Conservation (phyloP, 1,139 yeast species). For the Candida gigantensis region DNA sequence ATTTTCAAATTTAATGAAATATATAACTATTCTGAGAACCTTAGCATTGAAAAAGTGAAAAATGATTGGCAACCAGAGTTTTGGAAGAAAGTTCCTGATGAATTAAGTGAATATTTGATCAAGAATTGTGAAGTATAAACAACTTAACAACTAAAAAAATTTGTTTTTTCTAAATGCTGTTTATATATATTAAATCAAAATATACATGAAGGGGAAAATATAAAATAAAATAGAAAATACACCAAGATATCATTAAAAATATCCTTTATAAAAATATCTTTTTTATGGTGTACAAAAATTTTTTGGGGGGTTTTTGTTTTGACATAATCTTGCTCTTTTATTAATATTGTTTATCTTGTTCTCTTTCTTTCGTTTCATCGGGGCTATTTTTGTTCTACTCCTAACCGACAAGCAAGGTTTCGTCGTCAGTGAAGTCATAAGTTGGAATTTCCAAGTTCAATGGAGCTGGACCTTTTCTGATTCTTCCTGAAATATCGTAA, state of each 20-base stretch:
- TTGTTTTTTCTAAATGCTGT: conserved; percentile 16
- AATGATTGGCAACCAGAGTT: conserved; percentile 21
- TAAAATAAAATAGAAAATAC: conserved; percentile 1
- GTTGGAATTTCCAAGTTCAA: conserved; percentile 95
- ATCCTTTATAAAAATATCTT: too few relatives aligned
- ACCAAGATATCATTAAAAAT: too few relatives aligned
- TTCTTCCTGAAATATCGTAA: conserved; percentile 99
- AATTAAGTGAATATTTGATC: conserved; percentile 22
- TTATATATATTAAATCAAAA: conserved; percentile 11
- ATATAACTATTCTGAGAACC: conserved; percentile 14
- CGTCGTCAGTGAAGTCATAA: conserved; percentile 79
- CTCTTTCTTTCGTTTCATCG: too few relatives aligned
- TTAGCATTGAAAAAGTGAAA: conserved; percentile 23
- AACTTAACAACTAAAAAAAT: too few relatives aligned
- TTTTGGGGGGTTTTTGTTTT: neutral
- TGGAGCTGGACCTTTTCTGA: conserved; percentile 99
- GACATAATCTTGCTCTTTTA: neutral
- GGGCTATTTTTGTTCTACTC: too few relatives aligned
- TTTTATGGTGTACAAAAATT: too few relatives aligned
- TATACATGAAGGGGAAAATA: conserved; percentile 12
- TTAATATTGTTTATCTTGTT: neutral
- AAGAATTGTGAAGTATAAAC: too few relatives aligned
- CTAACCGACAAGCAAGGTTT: conserved; percentile 73
- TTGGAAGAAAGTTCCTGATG: conserved; percentile 48
- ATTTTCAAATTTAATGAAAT: conserved; percentile 12